A percentile compares a stretch with the other conserved stretches of the same genome.
These are phyloP conservation scores for Penicillium sp. DNA, from an alignment of 2,329 filamentous ascomycete species.

Conservation along the genomic window DNA sequence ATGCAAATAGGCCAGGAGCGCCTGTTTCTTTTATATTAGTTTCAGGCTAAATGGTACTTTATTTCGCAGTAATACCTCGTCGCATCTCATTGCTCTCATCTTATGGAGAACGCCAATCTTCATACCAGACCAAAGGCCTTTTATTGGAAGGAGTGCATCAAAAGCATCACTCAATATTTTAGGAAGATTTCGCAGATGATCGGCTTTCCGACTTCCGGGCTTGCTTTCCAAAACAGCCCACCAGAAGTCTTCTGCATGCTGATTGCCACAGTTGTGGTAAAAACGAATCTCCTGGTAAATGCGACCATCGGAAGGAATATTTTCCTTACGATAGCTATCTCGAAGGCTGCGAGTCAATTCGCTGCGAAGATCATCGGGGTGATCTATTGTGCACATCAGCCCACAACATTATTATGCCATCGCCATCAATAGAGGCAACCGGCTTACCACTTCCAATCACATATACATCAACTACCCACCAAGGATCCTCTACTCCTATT, in stretches of 20 bases:
- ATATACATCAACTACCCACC: conserved; percentile 16
- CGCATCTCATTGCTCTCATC: conserved; percentile 11
- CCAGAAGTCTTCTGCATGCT: conserved; percentile 1
- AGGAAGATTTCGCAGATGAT: conserved; percentile 9
- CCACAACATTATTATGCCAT: too few relatives aligned
- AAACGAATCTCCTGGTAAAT: conserved; percentile 1
- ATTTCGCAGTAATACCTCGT: too few relatives aligned
- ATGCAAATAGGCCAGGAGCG: too few relatives aligned
- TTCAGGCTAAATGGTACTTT: too few relatives aligned
- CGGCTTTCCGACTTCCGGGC: conserved; percentile 7
- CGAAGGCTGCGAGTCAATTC: neutral
- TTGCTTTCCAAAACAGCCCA: neutral
- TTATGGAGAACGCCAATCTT: conserved; percentile 13
- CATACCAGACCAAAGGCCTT: conserved; percentile 10
- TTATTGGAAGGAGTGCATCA: conserved; percentile 8
- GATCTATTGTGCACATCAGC: too few relatives aligned
- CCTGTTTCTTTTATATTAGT: too few relatives aligned
- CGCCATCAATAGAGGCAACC: too few relatives aligned
- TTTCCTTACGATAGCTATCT: neutral
- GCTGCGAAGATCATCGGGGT: neutral
- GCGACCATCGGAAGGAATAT: neutral
- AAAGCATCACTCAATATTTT: conserved; percentile 2
- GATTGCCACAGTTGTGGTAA: neutral
- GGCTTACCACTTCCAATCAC: neutral
- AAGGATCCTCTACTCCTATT: conserved; percentile 1